A percentile compares a stretch with the other conserved stretches of the same genome.
Conservation (phyloP, 768 basidiomycete genomes). For the Russula griseocarnosa region DNA sequence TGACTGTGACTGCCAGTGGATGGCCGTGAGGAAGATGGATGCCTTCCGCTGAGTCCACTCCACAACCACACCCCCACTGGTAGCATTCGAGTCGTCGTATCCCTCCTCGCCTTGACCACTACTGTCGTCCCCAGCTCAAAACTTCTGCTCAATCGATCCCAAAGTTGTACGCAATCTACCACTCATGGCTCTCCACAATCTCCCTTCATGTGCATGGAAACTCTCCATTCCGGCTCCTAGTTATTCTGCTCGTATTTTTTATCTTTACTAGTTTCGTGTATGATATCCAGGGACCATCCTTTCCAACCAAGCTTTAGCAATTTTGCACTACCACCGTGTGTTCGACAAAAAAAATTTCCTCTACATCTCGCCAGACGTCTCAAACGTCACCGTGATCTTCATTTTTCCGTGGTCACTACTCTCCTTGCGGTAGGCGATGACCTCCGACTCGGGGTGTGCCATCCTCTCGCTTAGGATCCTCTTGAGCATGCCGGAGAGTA, state of each 20-base stretch:
- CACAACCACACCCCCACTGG: too few relatives aligned
- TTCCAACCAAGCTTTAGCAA: not conserved
- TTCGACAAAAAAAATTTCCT: not conserved
- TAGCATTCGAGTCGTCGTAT: not conserved
- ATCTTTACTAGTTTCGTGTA: not conserved
- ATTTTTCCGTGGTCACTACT: not conserved
- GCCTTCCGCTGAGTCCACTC: not conserved
- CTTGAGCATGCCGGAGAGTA: not conserved
- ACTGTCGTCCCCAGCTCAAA: not conserved
- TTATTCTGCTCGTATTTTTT: not conserved
- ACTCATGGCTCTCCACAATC: not conserved
- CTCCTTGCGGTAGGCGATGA: conserved; percentile 2
- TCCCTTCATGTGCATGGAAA: not conserved
- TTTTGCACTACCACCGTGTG: not conserved
- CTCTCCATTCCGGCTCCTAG: not conserved
- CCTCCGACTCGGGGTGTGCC: not conserved
- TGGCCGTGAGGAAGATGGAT: not conserved
- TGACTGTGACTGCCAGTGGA: not conserved
- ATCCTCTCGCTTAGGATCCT: not conserved
- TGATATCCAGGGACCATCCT: too few relatives aligned
- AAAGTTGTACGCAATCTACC: not conserved
- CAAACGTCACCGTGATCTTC: conserved; percentile 10
- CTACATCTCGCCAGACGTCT: not conserved
- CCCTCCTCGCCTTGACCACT: not conserved
- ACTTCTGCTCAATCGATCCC: not conserved